phyloP scores from a whole-genome alignment of 2,329 filamentous ascomycete genomes.

The Ceratocystis lukuohia region DNA sequence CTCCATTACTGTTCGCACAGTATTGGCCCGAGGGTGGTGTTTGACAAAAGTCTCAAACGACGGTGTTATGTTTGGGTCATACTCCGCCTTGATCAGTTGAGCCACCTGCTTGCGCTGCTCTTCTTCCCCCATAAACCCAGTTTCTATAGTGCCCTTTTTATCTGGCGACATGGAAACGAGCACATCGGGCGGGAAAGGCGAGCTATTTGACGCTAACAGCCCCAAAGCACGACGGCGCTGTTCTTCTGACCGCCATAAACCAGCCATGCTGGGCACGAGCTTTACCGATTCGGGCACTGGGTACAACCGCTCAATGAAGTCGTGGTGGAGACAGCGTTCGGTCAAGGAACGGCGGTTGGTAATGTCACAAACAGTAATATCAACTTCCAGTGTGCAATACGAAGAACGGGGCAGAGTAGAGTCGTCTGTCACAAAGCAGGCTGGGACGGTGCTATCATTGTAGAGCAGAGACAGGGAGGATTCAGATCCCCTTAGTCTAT shows the following conservation, averaged over 20 bases:
- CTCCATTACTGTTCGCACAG: conserved; percentile 63
- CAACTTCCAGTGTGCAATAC: conserved; percentile 79
- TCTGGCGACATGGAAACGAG: conserved; percentile 74
- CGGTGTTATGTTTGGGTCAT: conserved; percentile 31
- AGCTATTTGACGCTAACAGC: conserved; percentile 21
- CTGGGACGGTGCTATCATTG: conserved; percentile 27
- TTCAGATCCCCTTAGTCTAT: conserved; percentile 67
- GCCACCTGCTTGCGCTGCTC: conserved; percentile 58
- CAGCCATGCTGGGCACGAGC: conserved; percentile 85
- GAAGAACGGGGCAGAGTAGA: conserved; percentile 63
- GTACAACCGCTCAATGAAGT: conserved; percentile 61
- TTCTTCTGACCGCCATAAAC: conserved; percentile 82
- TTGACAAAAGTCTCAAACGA: conserved; percentile 55
- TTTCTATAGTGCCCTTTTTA: conserved; percentile 41
- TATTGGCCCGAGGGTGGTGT: conserved; percentile 37
- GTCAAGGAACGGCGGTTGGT: conserved; percentile 64
- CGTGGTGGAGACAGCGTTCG: conserved; percentile 69
- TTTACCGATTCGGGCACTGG: conserved; percentile 57
- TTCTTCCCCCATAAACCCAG: conserved; percentile 86
- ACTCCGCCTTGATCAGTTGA: conserved; percentile 52
- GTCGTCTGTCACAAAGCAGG: conserved; percentile 36
- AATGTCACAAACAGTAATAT: conserved; percentile 80
- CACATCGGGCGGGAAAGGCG: conserved; percentile 53
- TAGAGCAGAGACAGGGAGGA: conserved; percentile 42
- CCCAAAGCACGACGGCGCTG: conserved; percentile 49